Evolutionary conservation across 2,329 filamentous ascomycete genomes (phyloP).

Genomic region (Monilinia polystroma): DNA sequence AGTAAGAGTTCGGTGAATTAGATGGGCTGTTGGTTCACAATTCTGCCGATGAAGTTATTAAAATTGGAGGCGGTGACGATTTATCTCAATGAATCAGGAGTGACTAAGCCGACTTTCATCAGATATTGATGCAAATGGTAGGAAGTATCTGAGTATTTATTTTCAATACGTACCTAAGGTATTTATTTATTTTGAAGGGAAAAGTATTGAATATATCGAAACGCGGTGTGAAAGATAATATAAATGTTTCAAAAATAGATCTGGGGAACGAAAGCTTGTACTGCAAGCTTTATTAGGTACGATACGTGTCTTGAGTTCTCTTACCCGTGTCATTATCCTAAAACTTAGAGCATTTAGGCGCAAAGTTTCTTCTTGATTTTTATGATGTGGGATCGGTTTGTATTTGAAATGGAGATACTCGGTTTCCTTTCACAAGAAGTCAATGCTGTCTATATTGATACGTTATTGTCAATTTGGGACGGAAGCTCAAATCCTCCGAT

Average conservation of each 20-base stretch:
- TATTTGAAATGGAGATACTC: neutral
- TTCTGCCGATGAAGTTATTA: conserved; percentile 7
- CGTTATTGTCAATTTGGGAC: neutral
- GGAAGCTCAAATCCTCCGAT: neutral
- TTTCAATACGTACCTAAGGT: too few species aligned
- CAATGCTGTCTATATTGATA: neutral
- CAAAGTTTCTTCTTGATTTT: neutral
- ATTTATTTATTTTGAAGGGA: too few species aligned
- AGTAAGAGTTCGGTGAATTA: neutral
- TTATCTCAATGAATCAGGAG: neutral
- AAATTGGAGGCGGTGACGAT: conserved; percentile 16
- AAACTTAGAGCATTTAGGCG: neutral
- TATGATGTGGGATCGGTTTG: neutral
- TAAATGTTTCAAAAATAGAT: neutral
- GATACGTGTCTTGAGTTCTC: too few species aligned
- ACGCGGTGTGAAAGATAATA: too few species aligned
- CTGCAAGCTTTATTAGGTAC: conserved; percentile 1
- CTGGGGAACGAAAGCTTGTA: conserved; percentile 7
- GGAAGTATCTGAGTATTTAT: too few species aligned
- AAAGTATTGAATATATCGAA: neutral
- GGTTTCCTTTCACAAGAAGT: neutral
- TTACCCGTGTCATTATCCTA: neutral
- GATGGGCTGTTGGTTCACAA: neutral
- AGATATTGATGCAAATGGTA: neutral
- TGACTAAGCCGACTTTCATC: conserved; percentile 11